Conservation (phyloP, 2,329 filamentous ascomycete genomes). For the Penicillium expansum region DNA sequence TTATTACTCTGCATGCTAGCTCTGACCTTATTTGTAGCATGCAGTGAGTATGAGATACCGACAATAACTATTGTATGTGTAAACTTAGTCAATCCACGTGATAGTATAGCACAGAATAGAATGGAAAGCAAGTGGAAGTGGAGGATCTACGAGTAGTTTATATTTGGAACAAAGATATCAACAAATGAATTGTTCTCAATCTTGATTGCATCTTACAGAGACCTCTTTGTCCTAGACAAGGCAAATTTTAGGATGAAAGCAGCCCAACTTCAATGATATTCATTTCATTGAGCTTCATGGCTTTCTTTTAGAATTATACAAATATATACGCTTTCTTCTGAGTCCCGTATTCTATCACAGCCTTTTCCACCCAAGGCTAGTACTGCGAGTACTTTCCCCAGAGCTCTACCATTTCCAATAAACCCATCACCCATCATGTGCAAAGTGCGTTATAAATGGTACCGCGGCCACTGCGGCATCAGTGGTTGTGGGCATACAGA, state of each 20-base stretch:
- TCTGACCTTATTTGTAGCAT: background rate
- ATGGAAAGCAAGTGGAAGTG: background rate
- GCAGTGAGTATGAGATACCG: background rate
- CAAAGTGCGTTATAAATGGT: slow-evolving; percentile 7
- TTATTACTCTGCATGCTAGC: background rate
- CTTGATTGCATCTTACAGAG: background rate
- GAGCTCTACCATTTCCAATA: background rate
- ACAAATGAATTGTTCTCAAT: background rate
- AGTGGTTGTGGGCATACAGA: slow-evolving; percentile 6
- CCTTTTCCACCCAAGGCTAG: background rate
- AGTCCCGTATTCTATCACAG: background rate
- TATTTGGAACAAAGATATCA: background rate
- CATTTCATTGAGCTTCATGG: background rate
- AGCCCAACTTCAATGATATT: background rate
- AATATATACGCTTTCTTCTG: background rate
- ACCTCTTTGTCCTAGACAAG: background rate
- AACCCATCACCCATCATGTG: background rate
- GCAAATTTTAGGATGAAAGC: background rate
- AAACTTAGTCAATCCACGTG: background rate
- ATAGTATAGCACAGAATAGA: background rate
- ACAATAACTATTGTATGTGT: background rate
- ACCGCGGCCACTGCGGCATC: slow-evolving; percentile 1
- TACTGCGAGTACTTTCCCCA: background rate
- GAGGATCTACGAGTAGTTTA: background rate
- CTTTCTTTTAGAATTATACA: background rate